Evolutionary conservation across 192 early-diverging fungal genomes (phyloP), one percentile per base, ranked within the genome.

Genomic region (Thamnidium elegans): DNA sequence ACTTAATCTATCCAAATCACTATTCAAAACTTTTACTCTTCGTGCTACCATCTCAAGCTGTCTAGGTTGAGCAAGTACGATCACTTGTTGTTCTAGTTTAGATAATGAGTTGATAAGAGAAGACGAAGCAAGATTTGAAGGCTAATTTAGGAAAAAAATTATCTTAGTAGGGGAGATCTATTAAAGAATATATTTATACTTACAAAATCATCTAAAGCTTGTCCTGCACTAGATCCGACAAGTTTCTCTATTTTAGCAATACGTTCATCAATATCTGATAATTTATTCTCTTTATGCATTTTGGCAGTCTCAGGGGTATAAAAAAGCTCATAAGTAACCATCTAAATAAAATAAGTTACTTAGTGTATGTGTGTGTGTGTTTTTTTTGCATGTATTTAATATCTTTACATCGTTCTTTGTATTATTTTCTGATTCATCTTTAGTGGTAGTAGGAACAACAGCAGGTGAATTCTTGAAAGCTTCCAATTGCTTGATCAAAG

Each of bases 291-390:
- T 14, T 81, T 77, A 32, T 79, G 76, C 17, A 78, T 46, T 59
- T 79, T 78, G 10, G 81, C 75, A 21, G 84, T 78, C 32, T 85
- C 81, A 13, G 88, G 88, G 17, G 82, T 88, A 62, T 89, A 91
- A 65, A 73, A 89, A 2, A 90, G 73, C 63, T 91, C 89, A 65
- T 91, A 90, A 9, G 88, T 90, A 4, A 91, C 75, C 50, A 77
- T 76, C 81, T 80, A 73, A 55, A 34, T 26, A 0, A 21, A 13
- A 42, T 3, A 10, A 39, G 36, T 39, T 39, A 39, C 1, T 39
- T 39, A 39, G 9, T 39, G 1, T 1, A 11, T n/a, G 45, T 31
- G 3, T n/a, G 14, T 23, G 13, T 13, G 23, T 30, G 23, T 52
- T 42, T 21, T 2, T 20, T 1, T 20, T 26, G 26, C 26, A 26